These are phyloP conservation scores for Colletotrichum ledebouriae DNA, from an alignment of 2,329 filamentous ascomycete species.

Conservation along the genomic window DNA sequence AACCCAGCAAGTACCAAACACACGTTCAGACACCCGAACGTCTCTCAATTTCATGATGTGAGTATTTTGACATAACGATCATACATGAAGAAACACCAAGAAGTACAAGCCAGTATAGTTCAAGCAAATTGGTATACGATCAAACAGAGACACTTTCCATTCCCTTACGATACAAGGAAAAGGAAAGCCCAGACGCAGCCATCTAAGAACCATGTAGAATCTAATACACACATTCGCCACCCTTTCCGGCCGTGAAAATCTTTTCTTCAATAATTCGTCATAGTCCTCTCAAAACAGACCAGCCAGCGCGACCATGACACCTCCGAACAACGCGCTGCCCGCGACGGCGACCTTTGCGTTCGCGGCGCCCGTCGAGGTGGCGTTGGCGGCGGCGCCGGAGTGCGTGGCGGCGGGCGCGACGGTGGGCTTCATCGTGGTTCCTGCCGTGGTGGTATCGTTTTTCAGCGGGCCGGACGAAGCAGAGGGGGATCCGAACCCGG, in stretches of 20 bases:
- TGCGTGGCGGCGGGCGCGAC: conserved; percentile 21
- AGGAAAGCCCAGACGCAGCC: not conserved
- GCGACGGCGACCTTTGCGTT: conserved; percentile 17
- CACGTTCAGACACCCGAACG: not conserved
- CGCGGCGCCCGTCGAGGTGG: conserved; percentile 12
- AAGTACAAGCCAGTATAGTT: not conserved
- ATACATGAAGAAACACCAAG: not conserved
- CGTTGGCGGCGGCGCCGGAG: conserved; percentile 33
- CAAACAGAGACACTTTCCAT: not conserved
- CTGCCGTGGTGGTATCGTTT: conserved; percentile 19
- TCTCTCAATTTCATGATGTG: not conserved
- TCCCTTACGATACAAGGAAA: conserved; percentile 22
- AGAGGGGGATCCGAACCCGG: conserved; percentile 18
- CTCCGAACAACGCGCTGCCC: conserved; percentile 30
- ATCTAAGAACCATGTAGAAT: conserved; percentile 25
- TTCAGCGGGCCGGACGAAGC: conserved; percentile 21
- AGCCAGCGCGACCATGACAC: conserved; percentile 27
- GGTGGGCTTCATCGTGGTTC: conserved; percentile 20
- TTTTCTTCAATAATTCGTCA: not conserved
- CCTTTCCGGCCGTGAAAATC: not conserved
- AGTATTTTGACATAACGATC: not conserved
- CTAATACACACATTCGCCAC: not conserved
- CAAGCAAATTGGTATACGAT: conserved; percentile 15
- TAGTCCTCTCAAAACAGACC: conserved; percentile 28
- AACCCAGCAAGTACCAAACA: not conserved